Evolutionary conservation across 345 rosid species (phyloP), one percentile per base, ranked within the genome.

Genomic region (Linum usitatissimum): DNA sequence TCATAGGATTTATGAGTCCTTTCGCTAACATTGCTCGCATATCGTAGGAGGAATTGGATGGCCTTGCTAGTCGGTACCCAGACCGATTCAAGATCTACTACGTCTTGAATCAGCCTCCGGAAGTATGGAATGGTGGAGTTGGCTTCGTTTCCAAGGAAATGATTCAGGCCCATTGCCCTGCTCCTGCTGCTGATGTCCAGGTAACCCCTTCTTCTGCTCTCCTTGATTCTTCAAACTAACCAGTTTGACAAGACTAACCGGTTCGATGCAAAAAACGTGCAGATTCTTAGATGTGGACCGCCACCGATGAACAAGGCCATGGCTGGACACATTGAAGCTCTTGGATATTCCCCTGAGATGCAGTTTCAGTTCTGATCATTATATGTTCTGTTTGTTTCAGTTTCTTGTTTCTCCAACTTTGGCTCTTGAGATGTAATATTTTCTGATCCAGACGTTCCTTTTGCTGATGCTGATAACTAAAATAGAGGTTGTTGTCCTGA

Each of bases 291-390:
- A 75, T 90, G 97, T 19, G 99, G 99, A 15, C 96, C 97, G 2
- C 96, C 99, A 20, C 97, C 96, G 0, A 93, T 87, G 99, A 93
- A 93, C 91, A 89, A 83, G 75, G 99, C 97, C 78, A 87, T 90
- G 94, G 90, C 85, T 23, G 88, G 75, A 49, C 90, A 90, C 74
- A 84, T 94, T 51, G 97, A 94, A 0, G 84, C 80, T 66, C 82
- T 94, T 21, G 95, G 74, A 17, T 94, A 93, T 66, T 12, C 84
- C 9, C 66, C 90, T n/a, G 96, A 84, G 64, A 94, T 90, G 97
- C 87, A 75, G 73, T 93, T 93, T 85, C 95, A 93, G 76, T 93
- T 93, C 86, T 93, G 75, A 90, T 64, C 53, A 13, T 0, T 23
- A n/a, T 23, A 19, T 3, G 20, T 5, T 10, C 19, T 56, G 51